Conservation (phyloP, 2,329 filamentous ascomycete species). For the Venturia nashicola region DNA sequence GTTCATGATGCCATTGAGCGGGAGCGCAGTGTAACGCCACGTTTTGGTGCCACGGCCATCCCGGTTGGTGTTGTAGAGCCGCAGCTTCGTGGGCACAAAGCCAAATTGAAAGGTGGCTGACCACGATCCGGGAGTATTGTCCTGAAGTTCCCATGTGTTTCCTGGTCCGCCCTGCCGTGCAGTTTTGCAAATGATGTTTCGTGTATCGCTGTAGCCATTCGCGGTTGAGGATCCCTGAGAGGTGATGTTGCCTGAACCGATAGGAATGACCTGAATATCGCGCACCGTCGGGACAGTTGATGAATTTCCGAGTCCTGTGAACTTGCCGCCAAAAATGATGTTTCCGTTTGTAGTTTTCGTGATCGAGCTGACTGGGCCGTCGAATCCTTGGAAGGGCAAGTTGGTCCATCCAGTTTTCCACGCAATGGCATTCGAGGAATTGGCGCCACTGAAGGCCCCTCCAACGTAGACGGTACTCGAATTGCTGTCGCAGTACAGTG, state of each 20-base stretch:
- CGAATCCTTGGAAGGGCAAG: constrained; percentile 86
- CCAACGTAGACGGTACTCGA: constrained; percentile 80
- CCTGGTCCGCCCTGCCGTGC: constrained; percentile 53
- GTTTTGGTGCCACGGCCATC: constrained; percentile 79
- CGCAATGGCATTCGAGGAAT: constrained; percentile 81
- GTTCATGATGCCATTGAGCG: constrained; percentile 89
- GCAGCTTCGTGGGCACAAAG: constrained; percentile 76
- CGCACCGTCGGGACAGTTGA: constrained; percentile 50
- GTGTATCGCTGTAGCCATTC: constrained; percentile 60
- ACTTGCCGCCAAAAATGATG: constrained; percentile 83
- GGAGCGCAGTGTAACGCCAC: constrained; percentile 75
- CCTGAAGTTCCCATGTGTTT: constrained; percentile 72
- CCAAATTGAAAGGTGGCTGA: constrained; percentile 69
- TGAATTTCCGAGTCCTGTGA: constrained; percentile 77
- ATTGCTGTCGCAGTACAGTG: constrained; percentile 68
- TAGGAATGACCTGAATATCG: constrained; percentile 71
- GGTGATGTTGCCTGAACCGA: constrained; percentile 64
- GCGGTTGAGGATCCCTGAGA: constrained; percentile 49
- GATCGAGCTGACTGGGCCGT: constrained; percentile 82
- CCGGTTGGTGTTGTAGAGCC: constrained; percentile 75
- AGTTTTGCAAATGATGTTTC: constrained; percentile 71
- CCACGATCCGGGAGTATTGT: constrained; percentile 70
- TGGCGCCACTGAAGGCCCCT: constrained; percentile 65
- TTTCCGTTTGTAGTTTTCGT: constrained; percentile 67
- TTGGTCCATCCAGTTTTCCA: constrained; percentile 65